phyloP scores from a whole-genome alignment of 371 early-diverging fungal genomes.

The Haplosporangium sp. region DNA sequence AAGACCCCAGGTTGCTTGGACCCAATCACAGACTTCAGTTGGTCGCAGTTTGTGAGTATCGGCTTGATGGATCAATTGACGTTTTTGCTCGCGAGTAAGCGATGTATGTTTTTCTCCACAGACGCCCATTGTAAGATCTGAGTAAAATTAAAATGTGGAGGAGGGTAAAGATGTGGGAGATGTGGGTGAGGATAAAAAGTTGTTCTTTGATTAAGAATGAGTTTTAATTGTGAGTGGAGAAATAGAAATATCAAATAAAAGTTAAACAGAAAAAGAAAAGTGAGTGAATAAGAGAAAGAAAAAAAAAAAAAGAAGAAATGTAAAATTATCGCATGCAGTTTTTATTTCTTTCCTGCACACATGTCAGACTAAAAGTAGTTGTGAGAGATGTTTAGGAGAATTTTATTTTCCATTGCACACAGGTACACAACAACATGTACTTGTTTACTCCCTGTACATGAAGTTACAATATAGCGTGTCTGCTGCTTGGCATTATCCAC shows the following conservation, averaged over 20 bases:
- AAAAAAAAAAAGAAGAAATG: background rate
- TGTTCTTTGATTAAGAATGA: background rate
- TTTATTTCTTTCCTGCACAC: constrained; percentile 6
- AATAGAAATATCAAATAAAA: background rate
- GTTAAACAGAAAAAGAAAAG: background rate
- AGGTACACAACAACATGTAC: background rate
- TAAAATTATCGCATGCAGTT: background rate
- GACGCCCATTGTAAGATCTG: constrained; percentile 39
- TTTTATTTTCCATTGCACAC: background rate
- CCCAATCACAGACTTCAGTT: constrained; percentile 55
- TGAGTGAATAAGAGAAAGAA: background rate
- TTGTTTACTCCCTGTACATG: background rate
- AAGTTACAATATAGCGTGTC: background rate
- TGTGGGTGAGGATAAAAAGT: background rate
- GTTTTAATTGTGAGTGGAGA: background rate
- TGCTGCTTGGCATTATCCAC: background rate
- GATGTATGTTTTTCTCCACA: constrained; percentile 56
- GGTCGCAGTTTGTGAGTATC: constrained; percentile 54
- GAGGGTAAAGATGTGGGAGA: background rate
- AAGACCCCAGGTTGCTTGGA: constrained; percentile 50
- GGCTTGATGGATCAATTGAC: constrained; percentile 54
- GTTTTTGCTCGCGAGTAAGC: constrained; percentile 54
- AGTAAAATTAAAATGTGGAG: background rate
- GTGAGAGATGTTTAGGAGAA: background rate
- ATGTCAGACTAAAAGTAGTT: constrained; percentile 1